Evolutionary conservation across 495 filamentous ascomycete genomes (phyloP), one percentile per base, ranked within the genome.

Genomic region (Aspergillus sparsus): DNA sequence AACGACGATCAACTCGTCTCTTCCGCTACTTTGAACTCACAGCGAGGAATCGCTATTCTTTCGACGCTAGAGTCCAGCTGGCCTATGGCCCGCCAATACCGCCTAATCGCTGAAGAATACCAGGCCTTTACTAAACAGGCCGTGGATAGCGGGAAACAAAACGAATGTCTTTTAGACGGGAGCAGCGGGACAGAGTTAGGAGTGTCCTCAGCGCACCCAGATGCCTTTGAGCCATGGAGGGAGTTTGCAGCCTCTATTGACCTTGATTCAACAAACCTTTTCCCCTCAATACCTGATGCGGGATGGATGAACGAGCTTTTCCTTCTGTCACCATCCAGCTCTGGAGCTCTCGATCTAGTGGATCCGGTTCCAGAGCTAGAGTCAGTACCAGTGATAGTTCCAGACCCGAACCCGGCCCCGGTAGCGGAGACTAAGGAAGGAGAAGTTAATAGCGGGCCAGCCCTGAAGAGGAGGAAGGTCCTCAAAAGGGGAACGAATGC

Each of bases 281-380:
- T 53, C 33, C 49, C 49, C 7, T 53, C 49, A 16, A 53, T 53
- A 12, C 49, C 49, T 10, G 49, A 53, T 31, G 33, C 49, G 7
- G 49, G 18, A 11, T 53, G 49, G 49, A 53, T 53, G 49, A 53
- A 53, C 49, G 49, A 53, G 49, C 49, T 53, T 5, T 53, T 53
- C 31, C 49, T 27, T 27, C 21, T 27, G 21, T 27, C 21, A 1
- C 21, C 21, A 27, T 27, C 21, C 3, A 27, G 21, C 21, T 27
- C 21, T 27, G 34, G 37, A 41, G 10, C n/a, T 41, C 37, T 41
- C 37, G 11, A 41, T 41, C 37, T 41, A 41, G 37, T 41, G 21
- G 21, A 27, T 27, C 21, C 21, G 21, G 21, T 27, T 27, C 21
- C 21, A 3, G 21, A 3, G 21, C 21, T 27, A 3, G 21, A 27